Conservation (phyloP, 1,284 basidiomycete genomes). For the Takashimella tepidaria region DNA sequence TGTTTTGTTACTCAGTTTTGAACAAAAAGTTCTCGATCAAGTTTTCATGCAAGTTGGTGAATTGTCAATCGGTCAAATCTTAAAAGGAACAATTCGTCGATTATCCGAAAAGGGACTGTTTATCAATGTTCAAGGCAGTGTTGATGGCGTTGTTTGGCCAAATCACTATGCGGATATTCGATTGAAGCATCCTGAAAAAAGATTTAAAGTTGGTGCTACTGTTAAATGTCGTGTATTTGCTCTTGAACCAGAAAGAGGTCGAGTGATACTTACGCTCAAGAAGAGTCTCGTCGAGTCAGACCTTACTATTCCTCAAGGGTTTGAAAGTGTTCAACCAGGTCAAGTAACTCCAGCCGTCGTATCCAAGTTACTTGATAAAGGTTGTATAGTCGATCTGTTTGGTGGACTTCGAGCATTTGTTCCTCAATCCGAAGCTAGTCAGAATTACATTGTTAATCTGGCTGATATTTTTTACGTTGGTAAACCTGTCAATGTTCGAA, state of each 20-base stretch:
- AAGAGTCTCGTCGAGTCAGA: slow-evolving; percentile 81
- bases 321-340: slow-evolving; percentile 66
- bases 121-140: slow-evolving; percentile 73
- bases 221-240: slow-evolving; percentile 83
- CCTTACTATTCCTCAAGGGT: slow-evolving; percentile 62
- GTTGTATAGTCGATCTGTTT: slow-evolving; percentile 81
- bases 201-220: slow-evolving; percentile 75
- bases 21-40: slow-evolving; percentile 75
- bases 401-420: slow-evolving; percentile 82
- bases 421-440: slow-evolving; percentile 72
- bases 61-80: slow-evolving; percentile 71
- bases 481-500: slow-evolving; percentile 79
- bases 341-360: slow-evolving; percentile 77
- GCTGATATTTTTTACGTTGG: slow-evolving; percentile 69
- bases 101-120: slow-evolving; percentile 75
- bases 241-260: slow-evolving; percentile 73
- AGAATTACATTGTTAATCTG: slow-evolving; percentile 60
- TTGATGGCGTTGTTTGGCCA: slow-evolving; percentile 92
- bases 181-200: slow-evolving; percentile 85
- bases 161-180: slow-evolving; percentile 90
- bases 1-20: slow-evolving; percentile 77
- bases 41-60: slow-evolving; percentile 82
- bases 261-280: slow-evolving; percentile 85
- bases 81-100: slow-evolving; percentile 80
- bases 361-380: slow-evolving; percentile 71